Base-by-base conservation (phyloP, 208 protist genomes). In the Herpetomonas samuelpessoai region DNA sequence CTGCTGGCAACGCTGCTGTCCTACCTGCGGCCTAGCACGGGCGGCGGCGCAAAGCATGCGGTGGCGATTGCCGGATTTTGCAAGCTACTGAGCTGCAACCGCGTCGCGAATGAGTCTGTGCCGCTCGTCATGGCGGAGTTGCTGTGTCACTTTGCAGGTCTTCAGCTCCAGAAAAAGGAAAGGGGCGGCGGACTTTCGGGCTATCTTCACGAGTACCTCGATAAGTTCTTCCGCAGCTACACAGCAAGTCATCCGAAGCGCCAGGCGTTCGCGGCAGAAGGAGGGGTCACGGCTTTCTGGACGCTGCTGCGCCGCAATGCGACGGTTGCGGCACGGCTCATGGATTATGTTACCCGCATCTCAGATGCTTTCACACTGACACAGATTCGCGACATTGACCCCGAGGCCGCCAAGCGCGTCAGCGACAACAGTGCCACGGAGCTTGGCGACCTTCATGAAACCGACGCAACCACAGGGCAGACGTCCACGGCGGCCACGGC, bases 1-100 rank as follows among this genome's bases (percentile, higher is more conserved):
- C 60, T 96, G 25, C 59, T 89, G 30, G 54, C 56, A 29, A 62
- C 60, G 24, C 74, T 96, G 22, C 71, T 79, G 26, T 75, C 60
- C 10, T 90, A 79, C 63, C 51, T 96, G 53, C 22, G 48, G 2
- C 67, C 60, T 19, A 53, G 54, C 38, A 28, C 57, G 10, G 57
- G 57, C 35, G 73, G 62, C 52, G 58, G 67, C 22, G 66, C 65
- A 51, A 78, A 77, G 67, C 73, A 83, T 54, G 46, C 49, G 12
- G 54, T 87, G 19, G 50, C 65, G 22, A 59, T 87, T 9, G 66
- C 76, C 14, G 90, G 90, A 7, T 90, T 91, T 57, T 92, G 86
- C 62, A 96, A 96, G 71, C 71, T 96, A 46, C 73, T 96, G 19
- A 91, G 83, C 49, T 88, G 82, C 69, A 96, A 93, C 60, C 90